Evolutionary conservation across 1,284 basidiomycete species (phyloP).

Genomic region (Lentinus polychrous): DNA sequence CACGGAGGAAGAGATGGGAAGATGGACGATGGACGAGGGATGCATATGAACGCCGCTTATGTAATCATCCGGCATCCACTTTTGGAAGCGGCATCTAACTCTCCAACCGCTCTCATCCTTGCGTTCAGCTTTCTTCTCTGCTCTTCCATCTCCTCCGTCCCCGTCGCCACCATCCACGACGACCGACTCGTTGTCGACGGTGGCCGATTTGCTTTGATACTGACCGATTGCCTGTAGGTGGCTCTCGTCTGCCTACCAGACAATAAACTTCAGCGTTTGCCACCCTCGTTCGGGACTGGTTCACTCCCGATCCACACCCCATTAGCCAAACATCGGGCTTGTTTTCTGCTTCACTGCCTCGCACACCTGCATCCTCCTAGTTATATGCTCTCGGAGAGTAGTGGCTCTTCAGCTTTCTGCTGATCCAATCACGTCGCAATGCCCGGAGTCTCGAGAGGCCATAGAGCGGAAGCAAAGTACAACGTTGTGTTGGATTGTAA

Average conservation of each 20-base stretch:
- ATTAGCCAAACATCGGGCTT: not conserved
- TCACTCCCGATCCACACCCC: not conserved
- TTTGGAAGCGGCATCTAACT: too few relatives aligned
- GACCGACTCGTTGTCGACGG: not conserved
- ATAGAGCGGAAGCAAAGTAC: constrained; percentile 58
- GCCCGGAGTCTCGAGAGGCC: constrained; percentile 28
- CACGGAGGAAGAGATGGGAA: too few relatives aligned
- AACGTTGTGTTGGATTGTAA: constrained; percentile 75
- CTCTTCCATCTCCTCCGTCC: not conserved
- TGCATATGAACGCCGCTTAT: too few relatives aligned
- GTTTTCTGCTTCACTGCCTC: not conserved
- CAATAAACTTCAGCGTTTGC: not conserved
- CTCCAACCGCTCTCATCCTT: too few relatives aligned
- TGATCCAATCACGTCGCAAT: constrained; percentile 14
- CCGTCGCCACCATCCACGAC: not conserved
- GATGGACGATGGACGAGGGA: too few relatives aligned
- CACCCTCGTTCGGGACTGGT: not conserved
- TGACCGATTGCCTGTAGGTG: not conserved
- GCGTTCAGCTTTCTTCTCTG: not conserved
- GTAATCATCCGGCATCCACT: too few relatives aligned
- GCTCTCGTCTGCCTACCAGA: not conserved
- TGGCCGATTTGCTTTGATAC: not conserved
- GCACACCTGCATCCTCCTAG: not conserved
- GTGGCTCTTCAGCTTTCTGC: not conserved
- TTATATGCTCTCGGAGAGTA: not conserved